A percentile compares a stretch with the other conserved stretches of the same genome.
Conservation (phyloP, 2,329 filamentous ascomycete genomes). For the Cordyceps cicadae region DNA sequence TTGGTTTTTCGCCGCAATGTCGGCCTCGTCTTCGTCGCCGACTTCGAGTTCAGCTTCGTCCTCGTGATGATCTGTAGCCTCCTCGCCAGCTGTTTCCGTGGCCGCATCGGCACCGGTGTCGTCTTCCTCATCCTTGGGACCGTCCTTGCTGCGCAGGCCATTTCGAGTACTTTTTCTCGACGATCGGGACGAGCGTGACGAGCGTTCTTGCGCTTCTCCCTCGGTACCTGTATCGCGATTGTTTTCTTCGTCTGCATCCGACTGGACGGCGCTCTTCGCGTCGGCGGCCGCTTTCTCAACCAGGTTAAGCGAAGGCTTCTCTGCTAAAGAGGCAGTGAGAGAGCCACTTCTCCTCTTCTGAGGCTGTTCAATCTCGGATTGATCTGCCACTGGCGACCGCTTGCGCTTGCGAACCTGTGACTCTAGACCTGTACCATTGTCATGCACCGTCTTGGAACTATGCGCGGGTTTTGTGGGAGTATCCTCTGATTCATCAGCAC, state of each 20-base stretch:
- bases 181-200: constrained; percentile 26
- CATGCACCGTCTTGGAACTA: constrained; percentile 19
- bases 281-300: constrained; percentile 30
- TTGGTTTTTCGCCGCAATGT: constrained; percentile 50
- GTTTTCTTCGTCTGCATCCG: constrained; percentile 39
- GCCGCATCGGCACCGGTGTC: constrained; percentile 15
- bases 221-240: constrained; percentile 23
- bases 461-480: constrained; percentile 27
- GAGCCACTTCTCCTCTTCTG: constrained; percentile 47
- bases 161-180: constrained; percentile 34
- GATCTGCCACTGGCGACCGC: constrained; percentile 37
- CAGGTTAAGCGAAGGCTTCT: constrained; percentile 25
- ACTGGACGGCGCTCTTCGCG: constrained; percentile 30
- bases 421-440: constrained; percentile 14
- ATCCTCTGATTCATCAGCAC: constrained; percentile 28
- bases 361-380: constrained; percentile 39
- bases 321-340: constrained; percentile 29
- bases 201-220: constrained; percentile 24
- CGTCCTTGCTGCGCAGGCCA: constrained; percentile 31
- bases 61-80: constrained; percentile 25
- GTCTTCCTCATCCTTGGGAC: constrained; percentile 16
- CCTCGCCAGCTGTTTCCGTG: constrained; percentile 24
- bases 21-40: constrained; percentile 47
- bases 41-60: constrained; percentile 30
- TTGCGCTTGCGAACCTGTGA: constrained; percentile 40